phyloP scores from a whole-genome alignment of 2,329 filamentous ascomycete species.

The Curvularia hawaiiensis region DNA sequence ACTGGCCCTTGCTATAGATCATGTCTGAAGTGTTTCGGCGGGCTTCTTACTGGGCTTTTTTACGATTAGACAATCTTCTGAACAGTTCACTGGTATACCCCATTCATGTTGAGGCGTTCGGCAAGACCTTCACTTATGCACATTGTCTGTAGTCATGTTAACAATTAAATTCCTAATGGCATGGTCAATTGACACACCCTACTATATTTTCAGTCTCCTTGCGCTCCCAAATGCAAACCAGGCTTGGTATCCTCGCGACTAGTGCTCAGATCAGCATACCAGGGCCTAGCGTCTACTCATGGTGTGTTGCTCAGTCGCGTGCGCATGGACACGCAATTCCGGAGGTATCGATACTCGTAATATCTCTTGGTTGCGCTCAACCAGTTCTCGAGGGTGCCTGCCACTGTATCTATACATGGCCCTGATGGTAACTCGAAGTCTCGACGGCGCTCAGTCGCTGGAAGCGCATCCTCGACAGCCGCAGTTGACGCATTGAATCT shows the following conservation, averaged over 20 bases:
- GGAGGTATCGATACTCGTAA: neutral
- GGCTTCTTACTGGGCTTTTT: neutral
- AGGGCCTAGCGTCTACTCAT: neutral
- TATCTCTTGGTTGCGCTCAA: neutral
- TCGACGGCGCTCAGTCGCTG: constrained; percentile 65
- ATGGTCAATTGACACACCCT: constrained; percentile 28
- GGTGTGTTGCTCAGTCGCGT: neutral
- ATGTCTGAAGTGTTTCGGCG: neutral
- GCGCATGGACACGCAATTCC: neutral
- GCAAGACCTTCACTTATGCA: constrained; percentile 16
- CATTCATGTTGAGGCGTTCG: constrained; percentile 15
- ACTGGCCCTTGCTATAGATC: constrained; percentile 5
- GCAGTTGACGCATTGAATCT: constrained; percentile 92
- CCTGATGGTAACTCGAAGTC: neutral
- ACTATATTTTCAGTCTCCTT: constrained; percentile 4
- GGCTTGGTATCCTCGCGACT: neutral
- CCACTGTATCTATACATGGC: neutral
- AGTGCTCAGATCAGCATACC: neutral
- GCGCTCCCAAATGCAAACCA: neutral
- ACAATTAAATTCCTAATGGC: constrained; percentile 24
- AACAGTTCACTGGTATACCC: constrained; percentile 29
- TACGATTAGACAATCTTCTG: constrained; percentile 10
- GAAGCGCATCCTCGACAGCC: constrained; percentile 91
- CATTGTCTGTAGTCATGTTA: constrained; percentile 36
- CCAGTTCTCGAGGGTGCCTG: neutral